phyloP scores from a whole-genome alignment of 768 basidiomycete genomes.

The Clathrus columnatus region DNA sequence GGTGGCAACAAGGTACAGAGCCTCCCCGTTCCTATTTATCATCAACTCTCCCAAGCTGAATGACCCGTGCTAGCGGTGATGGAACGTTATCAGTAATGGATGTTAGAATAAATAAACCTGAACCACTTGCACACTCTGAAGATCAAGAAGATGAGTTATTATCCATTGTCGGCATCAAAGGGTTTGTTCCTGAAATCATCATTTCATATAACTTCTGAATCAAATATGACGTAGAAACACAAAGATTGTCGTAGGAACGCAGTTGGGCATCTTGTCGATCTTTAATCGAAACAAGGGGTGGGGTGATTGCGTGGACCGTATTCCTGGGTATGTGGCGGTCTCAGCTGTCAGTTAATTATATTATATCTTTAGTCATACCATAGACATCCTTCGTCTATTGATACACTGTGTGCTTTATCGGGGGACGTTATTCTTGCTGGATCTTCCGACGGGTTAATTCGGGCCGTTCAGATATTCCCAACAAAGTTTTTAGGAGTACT shows the following conservation, averaged over 20 bases:
- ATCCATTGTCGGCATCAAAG: constrained; percentile 77
- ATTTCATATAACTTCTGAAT: background rate
- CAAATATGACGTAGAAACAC: constrained; percentile 38
- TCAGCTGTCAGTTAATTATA: constrained; percentile 11
- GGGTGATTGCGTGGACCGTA: constrained; percentile 86
- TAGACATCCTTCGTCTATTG: constrained; percentile 87
- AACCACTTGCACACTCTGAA: constrained; percentile 80
- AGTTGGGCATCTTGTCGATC: constrained; percentile 79
- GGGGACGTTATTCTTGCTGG: constrained; percentile 74
- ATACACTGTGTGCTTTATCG: constrained; percentile 69
- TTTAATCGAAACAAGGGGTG: constrained; percentile 85
- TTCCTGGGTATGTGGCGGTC: constrained; percentile 57
- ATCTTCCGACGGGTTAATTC: constrained; percentile 84
- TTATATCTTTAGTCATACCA: constrained; percentile 1
- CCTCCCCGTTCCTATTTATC: too few relatives aligned
- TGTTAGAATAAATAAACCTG: constrained; percentile 69
- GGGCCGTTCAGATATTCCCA: constrained; percentile 80
- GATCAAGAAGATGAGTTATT: constrained; percentile 94
- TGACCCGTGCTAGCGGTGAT: constrained; percentile 58
- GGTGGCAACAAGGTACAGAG: constrained; percentile 75
- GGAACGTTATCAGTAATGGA: constrained; percentile 91
- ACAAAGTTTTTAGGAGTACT: constrained; percentile 87
- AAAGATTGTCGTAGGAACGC: constrained; percentile 84
- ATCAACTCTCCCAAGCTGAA: background rate
- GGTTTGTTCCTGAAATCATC: constrained; percentile 32